Evolutionary conservation across 2,329 filamentous ascomycete species (phyloP).

Genomic region (Penicillium paneum): DNA sequence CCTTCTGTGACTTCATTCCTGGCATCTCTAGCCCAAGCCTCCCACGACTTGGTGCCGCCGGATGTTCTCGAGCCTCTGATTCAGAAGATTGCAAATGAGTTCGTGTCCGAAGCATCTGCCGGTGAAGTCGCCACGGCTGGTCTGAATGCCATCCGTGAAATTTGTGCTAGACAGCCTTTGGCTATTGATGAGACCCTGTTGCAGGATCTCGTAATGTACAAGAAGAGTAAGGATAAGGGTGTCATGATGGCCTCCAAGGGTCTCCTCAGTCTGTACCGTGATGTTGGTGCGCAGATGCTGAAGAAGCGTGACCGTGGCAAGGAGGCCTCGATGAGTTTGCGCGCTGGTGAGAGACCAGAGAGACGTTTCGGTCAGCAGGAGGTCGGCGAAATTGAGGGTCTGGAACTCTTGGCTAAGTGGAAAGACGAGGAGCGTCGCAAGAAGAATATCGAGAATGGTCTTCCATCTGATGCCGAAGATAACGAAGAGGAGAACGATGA

Average conservation of each 20-base stretch:
- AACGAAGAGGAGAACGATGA: conserved; percentile 61
- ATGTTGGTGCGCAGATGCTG: conserved; percentile 84
- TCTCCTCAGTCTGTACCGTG: conserved; percentile 82
- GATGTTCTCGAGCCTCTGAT: conserved; percentile 88
- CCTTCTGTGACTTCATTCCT: conserved; percentile 89
- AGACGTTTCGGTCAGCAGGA: conserved; percentile 80
- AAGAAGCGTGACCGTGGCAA: conserved; percentile 89
- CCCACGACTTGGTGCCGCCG: conserved; percentile 85
- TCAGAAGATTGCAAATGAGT: conserved; percentile 96
- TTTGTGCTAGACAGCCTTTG: conserved; percentile 88
- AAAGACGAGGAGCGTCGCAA: conserved; percentile 83
- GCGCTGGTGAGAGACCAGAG: conserved; percentile 70
- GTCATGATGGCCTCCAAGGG: conserved; percentile 99
- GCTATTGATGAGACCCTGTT: conserved; percentile 95
- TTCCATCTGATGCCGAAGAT: conserved; percentile 59
- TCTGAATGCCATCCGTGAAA: conserved; percentile 90
- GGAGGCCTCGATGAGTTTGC: conserved; percentile 79
- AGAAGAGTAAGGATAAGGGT: conserved; percentile 96
- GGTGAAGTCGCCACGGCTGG: conserved; percentile 88
- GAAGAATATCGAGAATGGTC: conserved; percentile 66
- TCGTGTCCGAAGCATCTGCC: conserved; percentile 90
- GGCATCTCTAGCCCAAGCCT: conserved; percentile 85
- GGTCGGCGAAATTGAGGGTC: conserved; percentile 78
- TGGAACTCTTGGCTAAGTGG: conserved; percentile 88
- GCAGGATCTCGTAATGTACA: conserved; percentile 92